These are phyloP conservation scores for Coemansia furcata DNA, from an alignment of 192 early-diverging fungal genomes.

Conservation along the genomic window DNA sequence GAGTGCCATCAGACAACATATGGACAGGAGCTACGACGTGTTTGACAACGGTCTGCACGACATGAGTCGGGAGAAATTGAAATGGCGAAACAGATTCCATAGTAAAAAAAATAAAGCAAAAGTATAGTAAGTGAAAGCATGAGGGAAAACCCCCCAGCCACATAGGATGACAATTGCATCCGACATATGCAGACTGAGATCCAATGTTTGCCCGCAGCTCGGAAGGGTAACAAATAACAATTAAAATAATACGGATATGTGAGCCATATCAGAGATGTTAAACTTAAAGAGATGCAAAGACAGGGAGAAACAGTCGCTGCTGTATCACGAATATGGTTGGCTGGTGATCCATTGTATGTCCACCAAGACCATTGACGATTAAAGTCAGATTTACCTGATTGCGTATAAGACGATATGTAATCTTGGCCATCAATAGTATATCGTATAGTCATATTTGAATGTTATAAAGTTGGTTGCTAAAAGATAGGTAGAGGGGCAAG, in stretches of 20 bases:
- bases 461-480: neutral
- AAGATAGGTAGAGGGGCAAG: neutral
- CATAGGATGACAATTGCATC: too few species aligned
- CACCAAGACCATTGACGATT: too few species aligned
- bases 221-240: too few species aligned
- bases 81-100: neutral
- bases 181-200: neutral
- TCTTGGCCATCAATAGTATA: neutral
- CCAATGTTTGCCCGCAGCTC: neutral
- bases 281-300: too few species aligned
- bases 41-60: neutral
- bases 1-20: neutral
- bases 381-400: too few species aligned
- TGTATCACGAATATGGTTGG: too few species aligned
- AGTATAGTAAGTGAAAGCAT: neutral
- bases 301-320: too few species aligned
- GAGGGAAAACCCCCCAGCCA: neutral
- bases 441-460: neutral
- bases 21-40: neutral
- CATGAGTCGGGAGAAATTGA: neutral
- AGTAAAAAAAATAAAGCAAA: neutral
- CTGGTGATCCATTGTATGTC: too few species aligned
- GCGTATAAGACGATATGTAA: too few species aligned
- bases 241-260: too few species aligned
- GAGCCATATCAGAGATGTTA: too few species aligned